Percentiles rank a stretch among this genome's conserved stretches.
Evolutionary conservation across 139 green algal species (phyloP).

Genomic region (Trebouxia sp.): DNA sequence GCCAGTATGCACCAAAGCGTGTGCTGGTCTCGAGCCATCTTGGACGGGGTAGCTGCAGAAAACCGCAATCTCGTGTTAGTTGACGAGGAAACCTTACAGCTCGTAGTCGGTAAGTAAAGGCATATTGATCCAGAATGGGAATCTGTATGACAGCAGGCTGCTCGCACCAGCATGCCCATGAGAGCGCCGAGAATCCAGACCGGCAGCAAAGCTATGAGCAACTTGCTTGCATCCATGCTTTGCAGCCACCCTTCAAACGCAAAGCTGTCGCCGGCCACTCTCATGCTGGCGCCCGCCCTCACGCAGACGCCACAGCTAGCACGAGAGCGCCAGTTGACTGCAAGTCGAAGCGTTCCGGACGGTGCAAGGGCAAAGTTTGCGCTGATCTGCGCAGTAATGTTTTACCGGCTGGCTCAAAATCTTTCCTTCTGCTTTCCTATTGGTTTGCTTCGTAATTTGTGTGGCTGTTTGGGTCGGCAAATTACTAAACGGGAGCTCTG

Average conservation of each 20-base stretch:
- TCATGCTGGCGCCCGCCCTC: too few species aligned
- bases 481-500: too few species aligned
- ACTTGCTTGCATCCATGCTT: not conserved
- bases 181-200: constrained; percentile 32
- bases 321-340: too few species aligned
- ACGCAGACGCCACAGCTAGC: too few species aligned
- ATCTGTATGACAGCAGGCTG: not conserved
- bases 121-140: too few species aligned
- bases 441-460: constrained; percentile 15
- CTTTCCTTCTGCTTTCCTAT: not conserved
- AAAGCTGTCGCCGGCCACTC: constrained; percentile 3
- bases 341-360: too few species aligned
- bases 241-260: constrained; percentile 18
- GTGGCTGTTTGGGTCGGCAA: not conserved
- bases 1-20: constrained; percentile 3
- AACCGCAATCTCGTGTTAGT: not conserved
- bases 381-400: not conserved
- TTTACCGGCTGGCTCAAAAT: not conserved
- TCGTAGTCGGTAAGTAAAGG: too few species aligned
- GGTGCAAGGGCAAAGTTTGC: too few species aligned
- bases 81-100: too few species aligned
- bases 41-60: constrained; percentile 53
- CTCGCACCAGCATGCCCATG: constrained; percentile 23
- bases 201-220: constrained; percentile 20
- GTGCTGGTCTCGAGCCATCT: constrained; percentile 45